These are phyloP conservation scores for Gracilaria gracilis DNA, from an alignment of 23 red algal species.

Conservation along the genomic window DNA sequence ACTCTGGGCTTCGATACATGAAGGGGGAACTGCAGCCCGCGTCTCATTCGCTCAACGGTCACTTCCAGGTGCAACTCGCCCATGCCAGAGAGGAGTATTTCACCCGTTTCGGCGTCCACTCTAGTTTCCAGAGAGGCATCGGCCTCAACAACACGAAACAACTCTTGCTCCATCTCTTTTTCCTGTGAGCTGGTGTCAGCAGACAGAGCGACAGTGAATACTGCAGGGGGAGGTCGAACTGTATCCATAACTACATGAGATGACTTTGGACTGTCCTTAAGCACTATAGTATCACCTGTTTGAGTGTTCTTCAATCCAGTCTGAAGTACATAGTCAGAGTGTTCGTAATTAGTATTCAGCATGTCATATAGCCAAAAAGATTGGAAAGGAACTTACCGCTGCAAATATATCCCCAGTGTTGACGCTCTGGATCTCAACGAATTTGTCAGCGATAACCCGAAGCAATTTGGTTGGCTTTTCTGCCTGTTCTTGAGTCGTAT, in stretches of 20 bases:
- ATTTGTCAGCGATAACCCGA: constrained; percentile 86
- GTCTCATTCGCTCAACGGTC: constrained; percentile 63
- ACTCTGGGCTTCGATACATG: constrained; percentile 69
- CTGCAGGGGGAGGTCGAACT: constrained; percentile 75
- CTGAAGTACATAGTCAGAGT: not conserved
- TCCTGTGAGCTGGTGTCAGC: constrained; percentile 59
- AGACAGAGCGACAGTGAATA: constrained; percentile 83
- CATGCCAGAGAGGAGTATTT: constrained; percentile 85
- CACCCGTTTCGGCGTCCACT: constrained; percentile 79
- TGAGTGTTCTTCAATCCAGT: constrained; percentile 71
- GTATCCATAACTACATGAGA: constrained; percentile 67
- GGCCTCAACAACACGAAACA: constrained; percentile 68
- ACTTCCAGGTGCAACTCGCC: constrained; percentile 98
- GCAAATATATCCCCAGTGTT: constrained; percentile 75
- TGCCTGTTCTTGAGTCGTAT: constrained; percentile 46
- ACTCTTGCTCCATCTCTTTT: constrained; percentile 65
- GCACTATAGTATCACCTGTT: constrained; percentile 91
- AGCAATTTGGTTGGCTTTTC: constrained; percentile 82
- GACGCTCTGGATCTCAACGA: constrained; percentile 53
- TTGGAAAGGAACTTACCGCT: constrained; percentile 45
- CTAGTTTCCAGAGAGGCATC: constrained; percentile 76
- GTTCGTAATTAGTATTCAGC: not conserved
- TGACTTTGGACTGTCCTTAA: constrained; percentile 33
- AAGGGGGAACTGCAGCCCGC: constrained; percentile 40
- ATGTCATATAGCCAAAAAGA: not conserved